phyloP scores from a whole-genome alignment of 495 filamentous ascomycete genomes.

The Monascus purpureus region DNA sequence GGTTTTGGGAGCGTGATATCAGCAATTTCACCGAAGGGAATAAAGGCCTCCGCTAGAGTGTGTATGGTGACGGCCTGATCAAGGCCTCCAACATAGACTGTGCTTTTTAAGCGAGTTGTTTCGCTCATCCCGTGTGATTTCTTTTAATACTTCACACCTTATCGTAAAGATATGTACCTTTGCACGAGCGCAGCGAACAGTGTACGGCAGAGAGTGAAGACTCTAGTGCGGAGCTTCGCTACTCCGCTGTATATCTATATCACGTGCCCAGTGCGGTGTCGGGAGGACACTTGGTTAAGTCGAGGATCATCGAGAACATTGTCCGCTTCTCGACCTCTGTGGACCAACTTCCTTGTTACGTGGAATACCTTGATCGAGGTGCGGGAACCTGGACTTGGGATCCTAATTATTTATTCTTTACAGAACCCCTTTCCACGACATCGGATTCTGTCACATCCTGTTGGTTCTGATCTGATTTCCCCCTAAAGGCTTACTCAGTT shows the following conservation, averaged over 20 bases:
- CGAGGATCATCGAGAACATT: background rate
- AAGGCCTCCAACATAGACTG: slow-evolving; percentile 82
- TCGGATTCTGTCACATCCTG: background rate
- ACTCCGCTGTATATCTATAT: no score
- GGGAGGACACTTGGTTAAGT: no score
- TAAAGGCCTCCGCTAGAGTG: slow-evolving; percentile 76
- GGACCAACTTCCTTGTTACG: background rate
- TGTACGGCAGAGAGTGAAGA: no score
- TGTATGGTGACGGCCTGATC: slow-evolving; percentile 60
- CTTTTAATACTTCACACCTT: no score
- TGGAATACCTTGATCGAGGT: no score
- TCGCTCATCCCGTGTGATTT: slow-evolving; percentile 64
- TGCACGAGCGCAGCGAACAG: no score
- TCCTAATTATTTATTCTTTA: slow-evolving; percentile 7
- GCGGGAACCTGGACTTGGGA: slow-evolving; percentile 7
- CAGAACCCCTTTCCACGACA: slow-evolving; percentile 1
- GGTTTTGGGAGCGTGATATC: slow-evolving; percentile 83
- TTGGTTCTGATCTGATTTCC: background rate
- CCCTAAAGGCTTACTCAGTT: slow-evolving; percentile 11
- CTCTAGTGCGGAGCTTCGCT: no score
- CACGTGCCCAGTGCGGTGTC: no score
- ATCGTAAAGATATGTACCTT: no score
- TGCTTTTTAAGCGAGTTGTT: slow-evolving; percentile 67
- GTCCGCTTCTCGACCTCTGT: background rate
- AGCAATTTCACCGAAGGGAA: slow-evolving; percentile 89